Percentiles rank a stretch among this genome's conserved stretches.
phyloP scores from a whole-genome alignment of 192 early-diverging fungal species.

The Mortierella claussenii region DNA sequence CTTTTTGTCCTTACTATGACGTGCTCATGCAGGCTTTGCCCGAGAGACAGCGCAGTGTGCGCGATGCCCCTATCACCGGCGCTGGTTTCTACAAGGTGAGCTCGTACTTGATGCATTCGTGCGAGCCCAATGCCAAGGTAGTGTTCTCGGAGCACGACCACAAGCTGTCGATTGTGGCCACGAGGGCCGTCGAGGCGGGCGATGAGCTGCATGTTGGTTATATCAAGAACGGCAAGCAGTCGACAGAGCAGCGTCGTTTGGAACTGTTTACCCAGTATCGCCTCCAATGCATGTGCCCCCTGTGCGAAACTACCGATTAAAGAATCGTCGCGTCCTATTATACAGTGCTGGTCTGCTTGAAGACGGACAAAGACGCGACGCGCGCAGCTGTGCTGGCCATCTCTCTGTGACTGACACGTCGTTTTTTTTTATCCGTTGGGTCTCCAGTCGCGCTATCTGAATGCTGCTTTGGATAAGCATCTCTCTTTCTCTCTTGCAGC shows the following conservation, averaged over 20 bases:
- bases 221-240: slow-evolving; percentile 56
- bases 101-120: slow-evolving; percentile 78
- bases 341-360: too few relatives aligned
- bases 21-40: slow-evolving; percentile 22
- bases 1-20: not conserved
- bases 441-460: too few relatives aligned
- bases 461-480: not conserved
- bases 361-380: too few relatives aligned
- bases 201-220: slow-evolving; percentile 77
- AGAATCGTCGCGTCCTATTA: not conserved
- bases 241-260: slow-evolving; percentile 61
- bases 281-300: slow-evolving; percentile 64
- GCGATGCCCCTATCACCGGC: slow-evolving; percentile 58
- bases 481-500: not conserved
- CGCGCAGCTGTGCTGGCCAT: too few relatives aligned
- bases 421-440: too few relatives aligned
- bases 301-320: slow-evolving; percentile 55
- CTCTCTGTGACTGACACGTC: too few relatives aligned
- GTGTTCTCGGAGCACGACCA: slow-evolving; percentile 62
- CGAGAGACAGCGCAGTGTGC: slow-evolving; percentile 53
- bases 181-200: slow-evolving; percentile 65
- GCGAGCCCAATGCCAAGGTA: slow-evolving; percentile 64
- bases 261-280: slow-evolving; percentile 69
- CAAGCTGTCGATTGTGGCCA: slow-evolving; percentile 66
- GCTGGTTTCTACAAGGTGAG: slow-evolving; percentile 77